Base-by-base conservation (phyloP, 331 rosid species). In the Prunus yedoensis region DNA sequence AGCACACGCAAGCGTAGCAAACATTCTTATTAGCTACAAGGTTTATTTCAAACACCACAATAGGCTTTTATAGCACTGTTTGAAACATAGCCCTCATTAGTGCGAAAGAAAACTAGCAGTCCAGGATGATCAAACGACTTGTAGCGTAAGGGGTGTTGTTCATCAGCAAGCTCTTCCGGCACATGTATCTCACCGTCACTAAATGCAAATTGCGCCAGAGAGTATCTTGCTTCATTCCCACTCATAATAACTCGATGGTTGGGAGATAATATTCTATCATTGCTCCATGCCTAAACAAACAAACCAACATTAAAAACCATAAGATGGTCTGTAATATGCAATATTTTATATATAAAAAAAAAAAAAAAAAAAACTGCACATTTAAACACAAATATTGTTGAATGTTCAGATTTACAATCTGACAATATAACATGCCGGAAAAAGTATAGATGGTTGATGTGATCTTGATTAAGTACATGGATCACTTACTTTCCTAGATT, bases 281-380 rank as follows among this genome's bases (percentile, higher is more conserved):
- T 93, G 87, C 96, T 93, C 97, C 97, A 93, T 5, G 89, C 97
- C 97, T 92, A 72, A 54, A 18, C 43, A 18, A 30, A 6, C 15
- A 2, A 17, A 21, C 27, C 5, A 20, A 8, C 27, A 10, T 21
- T 8, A 38, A 38, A 38, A 38, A 38, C 43, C 8, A 38, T 38
- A 35, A 35, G 43, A 38, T 38, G 43, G 43, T 38, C 2, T 38
- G 8, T 6, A 38, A 5, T 6, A 38, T 38, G 43, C 9, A 1
- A 38, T 38, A 1, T 38, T 7, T 6, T 27, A 32, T 32, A 35
- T 5, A 1, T 5, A 38, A 35, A 5, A 5, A 35, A n/a, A n/a
- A n/a, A n/a, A n/a, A n/a, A n/a, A n/a, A n/a, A n/a, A n/a, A n/a
- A n/a, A 10, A 12, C 17, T 2, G 5, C 52, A 47, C 0, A 47